Evolutionary conservation across 2,329 filamentous ascomycete species (phyloP), one percentile per base, ranked within the genome.

Genomic region (Exutisphaerella laricina): DNA sequence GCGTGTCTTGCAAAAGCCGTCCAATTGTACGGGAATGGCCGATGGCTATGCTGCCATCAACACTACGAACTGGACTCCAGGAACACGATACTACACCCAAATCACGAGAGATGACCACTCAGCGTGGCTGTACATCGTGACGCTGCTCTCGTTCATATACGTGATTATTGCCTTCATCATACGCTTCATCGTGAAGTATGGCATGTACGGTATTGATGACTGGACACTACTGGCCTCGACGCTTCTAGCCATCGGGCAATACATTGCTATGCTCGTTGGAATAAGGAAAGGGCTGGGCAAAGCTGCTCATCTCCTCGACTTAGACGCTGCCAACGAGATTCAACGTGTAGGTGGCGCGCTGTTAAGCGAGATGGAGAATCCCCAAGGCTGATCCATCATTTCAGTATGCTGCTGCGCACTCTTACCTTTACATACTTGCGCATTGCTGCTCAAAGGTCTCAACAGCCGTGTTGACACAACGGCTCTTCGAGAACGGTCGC

Each of bases 151-250:
- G 25, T 46, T 53, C 13, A 22, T 50, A 20, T 53, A 53, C 18
- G 45, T 48, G 9, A 20, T 53, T n/a, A 39, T 48, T 5, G 41
- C 45, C 4, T 46, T 49, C 14, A 32, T 45, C 12, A 41, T 53
- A 9, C 48, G 50, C 4, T 53, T 53, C 23, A 34, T 51, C 20
- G 50, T 50, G 33, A 53, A 53, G 33, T 51, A 50, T 46, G 49
- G 37, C 20, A 49, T 46, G 34, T 53, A 53, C 20, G 59, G 59
- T 12, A 30, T 44, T 6, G 59, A 61, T 36, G 58, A 60, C 36
- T 60, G 57, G 57, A 29, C 54, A 14, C 44, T 60, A 12, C 25
- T 56, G 18, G 51, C 42, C 29, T 46, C 54, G 6, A 55, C 56
- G 3, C 37, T 57, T 8, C 47, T 53, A 3, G 55, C 48, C 4